Evolutionary conservation across 768 basidiomycete genomes (phyloP).

Genomic region (Leccinum ochraceum): DNA sequence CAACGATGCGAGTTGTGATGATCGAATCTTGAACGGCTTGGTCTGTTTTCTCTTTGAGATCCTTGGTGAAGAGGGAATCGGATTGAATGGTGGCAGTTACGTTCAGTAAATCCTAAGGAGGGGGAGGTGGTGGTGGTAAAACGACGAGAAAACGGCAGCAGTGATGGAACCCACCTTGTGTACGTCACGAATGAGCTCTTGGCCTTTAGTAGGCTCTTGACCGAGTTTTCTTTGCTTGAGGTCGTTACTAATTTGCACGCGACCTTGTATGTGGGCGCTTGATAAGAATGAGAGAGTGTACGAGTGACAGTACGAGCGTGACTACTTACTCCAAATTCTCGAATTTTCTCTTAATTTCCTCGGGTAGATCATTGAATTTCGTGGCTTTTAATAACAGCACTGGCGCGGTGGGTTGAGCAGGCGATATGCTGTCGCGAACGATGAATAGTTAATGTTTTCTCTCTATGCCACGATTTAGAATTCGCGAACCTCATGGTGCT

Average conservation of each 20-base stretch:
- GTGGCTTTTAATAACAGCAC: slow-evolving; percentile 48
- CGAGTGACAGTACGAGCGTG: neutral
- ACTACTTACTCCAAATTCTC: slow-evolving; percentile 69
- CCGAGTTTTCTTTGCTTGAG: slow-evolving; percentile 75
- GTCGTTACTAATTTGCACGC: slow-evolving; percentile 78
- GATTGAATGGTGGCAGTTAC: slow-evolving; percentile 62
- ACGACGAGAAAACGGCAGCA: neutral
- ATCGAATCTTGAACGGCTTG: slow-evolving; percentile 82
- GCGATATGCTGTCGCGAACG: slow-evolving; percentile 26
- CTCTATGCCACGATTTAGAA: neutral
- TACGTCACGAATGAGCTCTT: slow-evolving; percentile 63
- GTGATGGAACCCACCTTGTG: slow-evolving; percentile 54
- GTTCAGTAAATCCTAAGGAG: slow-evolving; percentile 60
- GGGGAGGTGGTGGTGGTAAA: neutral
- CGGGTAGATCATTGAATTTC: slow-evolving; percentile 83
- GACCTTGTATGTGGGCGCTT: slow-evolving; percentile 73
- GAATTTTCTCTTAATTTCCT: slow-evolving; percentile 60
- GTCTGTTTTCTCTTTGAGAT: slow-evolving; percentile 74
- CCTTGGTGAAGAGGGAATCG: slow-evolving; percentile 65
- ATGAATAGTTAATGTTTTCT: slow-evolving; percentile 2
- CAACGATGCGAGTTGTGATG: slow-evolving; percentile 71
- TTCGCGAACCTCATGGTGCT: slow-evolving; percentile 31
- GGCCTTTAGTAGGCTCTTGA: slow-evolving; percentile 71
- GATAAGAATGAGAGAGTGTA: neutral
- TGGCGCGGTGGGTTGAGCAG: slow-evolving; percentile 30